Evolutionary conservation across 2,329 filamentous ascomycete genomes (phyloP).

Genomic region (Aspergillus costaricaensis): DNA sequence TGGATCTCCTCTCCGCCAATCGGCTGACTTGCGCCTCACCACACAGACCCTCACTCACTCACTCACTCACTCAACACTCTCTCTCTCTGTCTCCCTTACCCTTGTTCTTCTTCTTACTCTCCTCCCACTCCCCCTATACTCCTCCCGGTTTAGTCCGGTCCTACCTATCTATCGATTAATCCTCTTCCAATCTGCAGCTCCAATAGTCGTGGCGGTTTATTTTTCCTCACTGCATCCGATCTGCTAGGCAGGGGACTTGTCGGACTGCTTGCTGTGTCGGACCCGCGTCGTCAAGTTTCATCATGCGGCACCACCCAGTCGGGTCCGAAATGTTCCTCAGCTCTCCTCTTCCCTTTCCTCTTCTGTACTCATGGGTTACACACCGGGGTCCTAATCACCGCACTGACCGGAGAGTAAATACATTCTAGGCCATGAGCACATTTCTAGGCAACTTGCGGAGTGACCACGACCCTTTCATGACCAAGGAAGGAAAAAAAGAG

Average conservation of each 20-base stretch:
- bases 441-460: too few relatives aligned
- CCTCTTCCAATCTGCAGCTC: too few relatives aligned
- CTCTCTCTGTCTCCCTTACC: too few relatives aligned
- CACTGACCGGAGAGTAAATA: background rate
- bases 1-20: background rate
- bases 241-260: background rate
- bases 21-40: slow-evolving; percentile 6
- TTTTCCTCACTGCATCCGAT: background rate
- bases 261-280: background rate
- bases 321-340: background rate
- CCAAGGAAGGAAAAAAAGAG: too few relatives aligned
- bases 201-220: background rate
- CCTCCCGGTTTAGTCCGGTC: background rate
- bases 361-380: background rate
- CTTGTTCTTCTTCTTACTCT: too few relatives aligned
- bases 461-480: too few relatives aligned
- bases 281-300: background rate
- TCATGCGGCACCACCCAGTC: background rate
- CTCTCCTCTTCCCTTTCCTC: background rate
- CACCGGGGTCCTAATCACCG: background rate
- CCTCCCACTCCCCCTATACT: background rate
- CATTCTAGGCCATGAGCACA: too few relatives aligned
- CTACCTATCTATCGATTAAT: background rate
- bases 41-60: background rate
- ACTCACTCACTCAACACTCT: background rate